Percentiles rank a stretch among this genome's conserved stretches.
Conservation (phyloP, 1,139 yeast genomes). For the Candida mesenterica region DNA sequence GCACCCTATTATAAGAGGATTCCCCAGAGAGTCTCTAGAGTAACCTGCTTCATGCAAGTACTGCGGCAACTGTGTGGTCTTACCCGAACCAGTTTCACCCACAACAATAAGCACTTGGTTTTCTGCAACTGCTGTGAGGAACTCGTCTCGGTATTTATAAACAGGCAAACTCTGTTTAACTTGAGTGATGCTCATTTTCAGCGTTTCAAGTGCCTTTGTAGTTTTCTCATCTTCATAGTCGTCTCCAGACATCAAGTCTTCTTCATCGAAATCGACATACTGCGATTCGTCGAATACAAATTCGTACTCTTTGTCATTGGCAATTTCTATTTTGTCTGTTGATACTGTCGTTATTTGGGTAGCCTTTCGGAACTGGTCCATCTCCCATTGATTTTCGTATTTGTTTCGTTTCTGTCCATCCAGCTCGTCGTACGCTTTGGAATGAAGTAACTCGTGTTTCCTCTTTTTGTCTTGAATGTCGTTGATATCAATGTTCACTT, state of each 20-base stretch:
- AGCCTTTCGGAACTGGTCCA: conserved; percentile 57
- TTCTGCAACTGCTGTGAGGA: conserved; percentile 59
- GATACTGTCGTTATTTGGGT: conserved; percentile 21
- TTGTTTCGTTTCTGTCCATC: conserved; percentile 17
- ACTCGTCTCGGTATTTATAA: conserved; percentile 56
- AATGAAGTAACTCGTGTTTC: conserved; percentile 39
- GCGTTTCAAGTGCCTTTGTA: conserved; percentile 4
- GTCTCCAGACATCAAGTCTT: conserved; percentile 26
- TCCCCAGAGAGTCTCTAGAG: conserved; percentile 38
- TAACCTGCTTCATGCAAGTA: conserved; percentile 82
- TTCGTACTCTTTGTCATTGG: conserved; percentile 59
- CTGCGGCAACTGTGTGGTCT: conserved; percentile 93
- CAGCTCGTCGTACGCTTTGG: conserved; percentile 25
- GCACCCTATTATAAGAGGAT: conserved; percentile 63
- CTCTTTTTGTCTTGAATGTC: conserved; percentile 41
- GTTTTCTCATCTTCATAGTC: conserved; percentile 25
- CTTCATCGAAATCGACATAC: conserved; percentile 62
- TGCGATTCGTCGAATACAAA: conserved; percentile 83
- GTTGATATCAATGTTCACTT: neutral
- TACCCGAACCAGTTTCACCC: conserved; percentile 98
- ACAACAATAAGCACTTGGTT: conserved; percentile 84
- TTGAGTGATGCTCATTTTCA: conserved; percentile 38
- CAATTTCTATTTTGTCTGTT: conserved; percentile 46
- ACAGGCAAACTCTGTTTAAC: conserved; percentile 76
- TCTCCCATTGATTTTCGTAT: conserved; percentile 62